Conservation (phyloP, 192 early-diverging fungal species). For the Coemansia sp. region DNA sequence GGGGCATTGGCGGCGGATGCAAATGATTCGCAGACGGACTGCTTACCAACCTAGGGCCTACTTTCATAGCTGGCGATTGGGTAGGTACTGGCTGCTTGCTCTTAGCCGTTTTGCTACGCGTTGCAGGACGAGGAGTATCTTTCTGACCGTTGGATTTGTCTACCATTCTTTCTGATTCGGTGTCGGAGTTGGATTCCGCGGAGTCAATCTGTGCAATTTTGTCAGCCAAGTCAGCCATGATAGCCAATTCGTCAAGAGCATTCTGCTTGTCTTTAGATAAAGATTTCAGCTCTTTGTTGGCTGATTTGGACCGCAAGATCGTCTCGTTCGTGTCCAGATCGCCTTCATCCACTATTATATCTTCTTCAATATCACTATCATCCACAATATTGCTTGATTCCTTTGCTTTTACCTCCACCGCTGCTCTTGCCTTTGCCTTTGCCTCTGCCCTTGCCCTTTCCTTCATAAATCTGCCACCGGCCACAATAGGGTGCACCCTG, state of each 20-base stretch:
- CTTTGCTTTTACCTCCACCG: neutral
- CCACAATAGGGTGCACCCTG: neutral
- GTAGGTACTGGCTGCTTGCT: neutral
- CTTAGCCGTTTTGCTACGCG: neutral
- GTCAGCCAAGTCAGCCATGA: conserved; percentile 12
- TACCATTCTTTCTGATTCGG: neutral
- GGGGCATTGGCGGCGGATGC: neutral
- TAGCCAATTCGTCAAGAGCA: neutral
- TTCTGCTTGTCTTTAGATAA: neutral
- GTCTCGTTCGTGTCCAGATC: neutral
- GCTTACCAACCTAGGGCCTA: neutral
- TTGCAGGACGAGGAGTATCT: neutral
- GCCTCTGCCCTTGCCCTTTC: neutral
- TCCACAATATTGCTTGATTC: neutral
- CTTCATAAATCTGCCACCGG: neutral
- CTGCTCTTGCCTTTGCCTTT: too few species aligned
- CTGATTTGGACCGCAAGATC: neutral
- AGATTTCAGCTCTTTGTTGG: neutral
- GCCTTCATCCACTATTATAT: conserved; percentile 14
- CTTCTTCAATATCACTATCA: neutral
- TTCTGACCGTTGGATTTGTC: conserved; percentile 7
- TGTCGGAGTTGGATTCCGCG: neutral
- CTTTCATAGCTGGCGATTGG: neutral
- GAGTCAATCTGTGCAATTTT: neutral
- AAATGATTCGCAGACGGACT: neutral